Evolutionary conservation across 805 yeast species (phyloP), one percentile per base, ranked within the genome.

Genomic region (Lachancea sp.): DNA sequence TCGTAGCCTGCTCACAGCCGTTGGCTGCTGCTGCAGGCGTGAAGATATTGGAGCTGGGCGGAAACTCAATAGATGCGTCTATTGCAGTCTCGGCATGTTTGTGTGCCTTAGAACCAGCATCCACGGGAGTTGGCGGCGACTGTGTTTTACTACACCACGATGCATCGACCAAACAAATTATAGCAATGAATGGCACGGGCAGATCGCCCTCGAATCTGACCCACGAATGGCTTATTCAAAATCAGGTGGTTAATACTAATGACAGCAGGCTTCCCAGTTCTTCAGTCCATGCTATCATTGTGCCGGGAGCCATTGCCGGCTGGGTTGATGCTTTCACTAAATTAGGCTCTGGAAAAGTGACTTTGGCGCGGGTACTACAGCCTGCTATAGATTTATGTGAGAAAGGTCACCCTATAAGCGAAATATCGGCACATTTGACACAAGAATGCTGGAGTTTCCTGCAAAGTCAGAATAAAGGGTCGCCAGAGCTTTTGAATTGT

Each of bases 261-360:
- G 71, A 27, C 13, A 10, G 40, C 35, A 19, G 87, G 55, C 67
- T 84, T 26, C 78, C 78, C 0, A 55, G 55, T 11, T 66, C 66
- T 26, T 80, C 86, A 2, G 74, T 79, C 2, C 78, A 77, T 47
- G 65, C 82, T 0, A 77, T 81, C 7, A 81, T 80, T 42, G 89
- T 85, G 3, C 93, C 93, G 0, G 95, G 95, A 3, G 82, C 87
- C 1, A 72, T 84, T 39, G 86, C 87, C 5, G 91, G 87, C 0
- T 85, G 93, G 93, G 59, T 72, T 37, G 93, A 85, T 60, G 75
- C 86, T 2, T 65, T 75, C 32, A 79, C 77, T 35, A 67, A 63
- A 47, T 85, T 89, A 86, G 93, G 95, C 1, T 78, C 85, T 22
- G 84, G 85, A 1, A 77, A 76, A 7, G 77, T 85, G 11, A 54